Evolutionary conservation across 192 early-diverging fungal species (phyloP), one percentile per base, ranked within the genome.

Genomic region (Coemansia erecta): DNA sequence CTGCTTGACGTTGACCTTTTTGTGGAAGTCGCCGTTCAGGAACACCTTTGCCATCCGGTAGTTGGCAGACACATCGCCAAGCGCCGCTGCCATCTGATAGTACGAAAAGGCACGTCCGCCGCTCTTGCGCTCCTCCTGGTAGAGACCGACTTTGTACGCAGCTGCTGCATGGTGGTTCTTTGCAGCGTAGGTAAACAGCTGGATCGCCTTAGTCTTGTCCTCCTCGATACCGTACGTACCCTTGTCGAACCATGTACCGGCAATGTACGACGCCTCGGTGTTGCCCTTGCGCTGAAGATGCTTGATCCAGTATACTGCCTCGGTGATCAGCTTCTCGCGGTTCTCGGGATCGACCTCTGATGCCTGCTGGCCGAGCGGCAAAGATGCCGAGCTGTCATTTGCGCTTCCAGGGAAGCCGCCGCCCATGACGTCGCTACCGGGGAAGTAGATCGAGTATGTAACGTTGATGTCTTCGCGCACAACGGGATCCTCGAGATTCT

Each of bases 1-100:
- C 64, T 92, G 85, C 59, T 89, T 89, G 42, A 86, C 65, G 63
- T 92, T 88, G 47, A 68, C 71, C 23, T 79, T 68, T 61, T 88
- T 86, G 61, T 83, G 73, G 21, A 94, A 73, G 28, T 85, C 78
- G 59, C 94, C 94, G 13, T 84, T 77, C 53, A 94, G 74, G 33
- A 87, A 85, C 48, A 90, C 83, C 63, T 82, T 84, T 15, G 92
- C 88, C 69, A 95, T 74, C 44, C 90, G 86, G 86, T 83, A 88
- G 66, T 83, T 89, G 9, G 88, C 83, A 35, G 72, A 63, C 17
- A 83, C 81, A 60, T 90, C 85, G 53, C 87, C 86, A 41, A 85
- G 68, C 41, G 75, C 68, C 2, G 88, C 88, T 2, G 86, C 88
- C 71, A 84, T 89, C 64, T 87, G 79, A 70, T 87, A 90, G 54